Conservation (phyloP, 306 rosid genomes). For the Fragaria iinumae region DNA sequence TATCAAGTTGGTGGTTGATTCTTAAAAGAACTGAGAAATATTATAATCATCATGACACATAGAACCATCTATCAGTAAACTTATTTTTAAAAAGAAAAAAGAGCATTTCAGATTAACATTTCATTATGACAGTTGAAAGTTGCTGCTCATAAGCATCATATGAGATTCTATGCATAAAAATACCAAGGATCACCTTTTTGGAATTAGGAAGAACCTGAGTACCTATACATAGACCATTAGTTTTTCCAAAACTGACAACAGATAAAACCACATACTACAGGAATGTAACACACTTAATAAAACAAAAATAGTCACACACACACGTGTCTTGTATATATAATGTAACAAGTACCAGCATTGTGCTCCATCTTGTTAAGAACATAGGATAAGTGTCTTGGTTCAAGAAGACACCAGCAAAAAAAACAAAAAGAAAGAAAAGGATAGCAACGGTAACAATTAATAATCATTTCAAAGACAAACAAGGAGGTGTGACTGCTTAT, state of each 20-base stretch:
- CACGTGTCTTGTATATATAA: not conserved
- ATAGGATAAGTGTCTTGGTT: not conserved
- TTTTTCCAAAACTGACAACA: not conserved
- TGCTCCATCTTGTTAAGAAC: not conserved
- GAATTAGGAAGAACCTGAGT: not conserved
- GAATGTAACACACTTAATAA: not conserved
- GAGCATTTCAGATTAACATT: not conserved
- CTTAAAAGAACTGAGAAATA: conserved; percentile 2
- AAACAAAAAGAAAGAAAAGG: not conserved
- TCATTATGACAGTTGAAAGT: not conserved
- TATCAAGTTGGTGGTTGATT: not conserved
- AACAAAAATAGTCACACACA: not conserved
- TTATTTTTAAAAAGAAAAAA: not conserved
- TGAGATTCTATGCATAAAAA: not conserved
- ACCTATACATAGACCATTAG: not conserved
- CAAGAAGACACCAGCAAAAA: not conserved
- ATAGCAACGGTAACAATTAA: not conserved
- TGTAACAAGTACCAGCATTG: not conserved
- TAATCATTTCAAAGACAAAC: not conserved
- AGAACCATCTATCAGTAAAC: not conserved
- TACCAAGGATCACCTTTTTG: conserved; percentile 1
- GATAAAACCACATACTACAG: not conserved
- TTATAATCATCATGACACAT: not conserved
- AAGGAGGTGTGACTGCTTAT: not conserved
- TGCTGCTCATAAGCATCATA: not conserved